These are phyloP conservation scores for Neurospora sp. DNA, from an alignment of 495 filamentous ascomycete species.

Conservation along the genomic window DNA sequence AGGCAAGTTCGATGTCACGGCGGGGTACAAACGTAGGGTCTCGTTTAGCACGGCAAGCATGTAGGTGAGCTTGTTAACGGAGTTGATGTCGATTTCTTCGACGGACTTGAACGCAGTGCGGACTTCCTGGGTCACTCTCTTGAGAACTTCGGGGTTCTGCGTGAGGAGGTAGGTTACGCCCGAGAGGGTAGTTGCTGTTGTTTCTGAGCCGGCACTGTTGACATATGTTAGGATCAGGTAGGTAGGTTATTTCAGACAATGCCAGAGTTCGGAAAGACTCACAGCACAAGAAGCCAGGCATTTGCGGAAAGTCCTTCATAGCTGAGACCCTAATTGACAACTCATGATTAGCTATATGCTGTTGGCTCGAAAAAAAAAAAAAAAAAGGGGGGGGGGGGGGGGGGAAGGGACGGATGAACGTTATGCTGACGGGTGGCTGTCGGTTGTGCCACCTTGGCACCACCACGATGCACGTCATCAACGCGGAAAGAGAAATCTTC, in stretches of 20 bases:
- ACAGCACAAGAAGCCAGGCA: constrained; percentile 1
- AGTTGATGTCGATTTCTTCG: constrained; percentile 37
- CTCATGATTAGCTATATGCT: neutral
- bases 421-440: neutral
- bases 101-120: constrained; percentile 31
- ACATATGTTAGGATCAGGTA: neutral
- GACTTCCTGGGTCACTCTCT: constrained; percentile 37
- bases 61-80: constrained; percentile 36
- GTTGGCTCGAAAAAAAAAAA: neutral
- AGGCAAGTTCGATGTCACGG: constrained; percentile 31
- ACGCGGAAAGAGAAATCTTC: neutral
- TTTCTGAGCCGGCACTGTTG: constrained; percentile 32
- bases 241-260: neutral
- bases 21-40: constrained; percentile 44
- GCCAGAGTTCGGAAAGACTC: neutral
- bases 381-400: neutral
- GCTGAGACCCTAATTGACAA: neutral
- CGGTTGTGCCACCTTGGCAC: neutral
- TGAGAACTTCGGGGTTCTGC: constrained; percentile 27
- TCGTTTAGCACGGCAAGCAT: constrained; percentile 47
- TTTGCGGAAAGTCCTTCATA: constrained; percentile 4
- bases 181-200: constrained; percentile 42
- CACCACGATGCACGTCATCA: neutral
- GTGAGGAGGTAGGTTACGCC: constrained; percentile 40
- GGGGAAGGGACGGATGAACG: neutral